These are phyloP conservation scores for Eucalyptus cladocalyx DNA, from an alignment of 345 rosid species.

Conservation along the genomic window DNA sequence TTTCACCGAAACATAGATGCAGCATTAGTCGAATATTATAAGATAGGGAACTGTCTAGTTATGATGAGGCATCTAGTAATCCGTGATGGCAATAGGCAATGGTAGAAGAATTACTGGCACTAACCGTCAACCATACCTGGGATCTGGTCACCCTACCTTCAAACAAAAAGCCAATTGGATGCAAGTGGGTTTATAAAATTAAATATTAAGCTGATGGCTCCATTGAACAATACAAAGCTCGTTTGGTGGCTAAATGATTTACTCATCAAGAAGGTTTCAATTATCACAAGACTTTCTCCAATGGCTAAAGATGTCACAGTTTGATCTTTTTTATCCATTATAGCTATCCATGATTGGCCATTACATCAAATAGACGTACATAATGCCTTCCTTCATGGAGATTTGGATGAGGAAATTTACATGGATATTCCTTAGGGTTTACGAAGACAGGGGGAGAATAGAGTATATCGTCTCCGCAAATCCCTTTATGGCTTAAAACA, in stretches of 20 bases:
- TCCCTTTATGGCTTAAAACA: no score
- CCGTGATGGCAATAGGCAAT: neutral
- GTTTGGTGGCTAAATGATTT: neutral
- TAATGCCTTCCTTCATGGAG: neutral
- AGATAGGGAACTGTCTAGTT: neutral
- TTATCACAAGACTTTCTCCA: neutral
- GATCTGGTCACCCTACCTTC: neutral
- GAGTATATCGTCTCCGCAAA: neutral
- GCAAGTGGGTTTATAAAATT: neutral
- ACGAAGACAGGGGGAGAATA: neutral
- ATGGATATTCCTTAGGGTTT: neutral
- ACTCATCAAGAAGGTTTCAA: fast-evolving
- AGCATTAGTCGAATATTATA: neutral
- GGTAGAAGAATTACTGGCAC: neutral
- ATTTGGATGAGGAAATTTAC: neutral
- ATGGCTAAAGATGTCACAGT: neutral
- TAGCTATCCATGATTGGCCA: fast-evolving
- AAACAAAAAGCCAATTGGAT: no score
- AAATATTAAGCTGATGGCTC: fast-evolving
- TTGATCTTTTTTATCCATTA: neutral
- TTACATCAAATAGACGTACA: neutral
- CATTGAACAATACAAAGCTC: fast-evolving
- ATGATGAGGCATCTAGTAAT: no score
- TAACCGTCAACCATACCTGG: neutral
- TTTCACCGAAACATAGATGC: no score